Evolutionary conservation across 352 stramenopile genomes (phyloP).

Genomic region (Phytophthora ramorum): DNA sequence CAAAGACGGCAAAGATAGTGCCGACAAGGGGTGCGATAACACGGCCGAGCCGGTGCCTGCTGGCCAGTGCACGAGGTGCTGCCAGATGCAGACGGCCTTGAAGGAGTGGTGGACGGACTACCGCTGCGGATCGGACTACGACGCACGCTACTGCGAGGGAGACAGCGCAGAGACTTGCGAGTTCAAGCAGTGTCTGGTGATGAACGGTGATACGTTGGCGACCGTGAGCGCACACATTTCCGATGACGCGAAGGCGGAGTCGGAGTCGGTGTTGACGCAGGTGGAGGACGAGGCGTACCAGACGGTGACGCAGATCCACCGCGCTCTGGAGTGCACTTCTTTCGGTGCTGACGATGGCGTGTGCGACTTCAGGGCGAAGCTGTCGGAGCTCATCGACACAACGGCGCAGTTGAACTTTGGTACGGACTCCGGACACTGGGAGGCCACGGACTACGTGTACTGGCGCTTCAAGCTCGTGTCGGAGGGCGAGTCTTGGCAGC

Average conservation of each 20-base stretch:
- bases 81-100: conserved; percentile 48
- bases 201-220: conserved; percentile 59
- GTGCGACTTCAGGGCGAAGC: conserved; percentile 45
- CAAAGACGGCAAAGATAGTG: conserved; percentile 14
- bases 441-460: conserved; percentile 55
- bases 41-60: conserved; percentile 37
- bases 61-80: conserved; percentile 56
- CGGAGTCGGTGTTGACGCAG: conserved; percentile 45
- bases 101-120: conserved; percentile 76
- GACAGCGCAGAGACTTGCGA: conserved; percentile 37
- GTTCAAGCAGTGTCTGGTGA: conserved; percentile 64
- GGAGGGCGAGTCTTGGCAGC: conserved; percentile 43
- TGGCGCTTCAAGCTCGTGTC: conserved; percentile 68
- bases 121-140: conserved; percentile 59
- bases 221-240: conserved; percentile 43
- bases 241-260: conserved; percentile 28
- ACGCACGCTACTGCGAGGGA: conserved; percentile 46
- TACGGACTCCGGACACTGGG: background rate
- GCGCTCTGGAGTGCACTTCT: conserved; percentile 52
- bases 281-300: conserved; percentile 51
- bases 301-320: conserved; percentile 68
- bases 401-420: conserved; percentile 33
- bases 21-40: conserved; percentile 23
- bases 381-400: conserved; percentile 51
- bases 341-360: conserved; percentile 38